Conservation (phyloP, 2,329 filamentous ascomycete species). For the Hypoxylon sp. region DNA sequence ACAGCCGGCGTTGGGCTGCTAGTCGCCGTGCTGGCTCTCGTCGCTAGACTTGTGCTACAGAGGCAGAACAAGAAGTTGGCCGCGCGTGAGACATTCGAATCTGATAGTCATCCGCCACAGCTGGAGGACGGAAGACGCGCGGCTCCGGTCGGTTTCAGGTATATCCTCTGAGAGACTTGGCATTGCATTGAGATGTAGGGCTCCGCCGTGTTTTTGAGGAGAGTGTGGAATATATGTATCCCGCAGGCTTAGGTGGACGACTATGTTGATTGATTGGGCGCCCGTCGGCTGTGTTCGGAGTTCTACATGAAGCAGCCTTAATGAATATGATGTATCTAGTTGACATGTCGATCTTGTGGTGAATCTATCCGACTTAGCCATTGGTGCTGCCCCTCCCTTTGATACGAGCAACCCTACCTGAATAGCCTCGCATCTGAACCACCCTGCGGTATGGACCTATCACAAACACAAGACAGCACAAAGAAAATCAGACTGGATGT, state of each 20-base stretch:
- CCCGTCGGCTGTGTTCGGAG: background rate
- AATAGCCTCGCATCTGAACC: too few relatives aligned
- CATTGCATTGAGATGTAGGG: too few relatives aligned
- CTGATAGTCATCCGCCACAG: constrained; percentile 23
- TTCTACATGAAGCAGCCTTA: background rate
- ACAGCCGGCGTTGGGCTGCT: constrained; percentile 70
- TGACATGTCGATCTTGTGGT: too few relatives aligned
- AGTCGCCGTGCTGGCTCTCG: constrained; percentile 62
- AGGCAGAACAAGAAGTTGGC: constrained; percentile 70
- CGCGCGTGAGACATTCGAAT: constrained; percentile 48
- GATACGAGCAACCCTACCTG: too few relatives aligned
- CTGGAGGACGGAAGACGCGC: constrained; percentile 13
- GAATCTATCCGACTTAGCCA: too few relatives aligned
- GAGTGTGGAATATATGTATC: too few relatives aligned
- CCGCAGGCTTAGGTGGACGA: too few relatives aligned
- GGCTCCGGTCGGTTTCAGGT: constrained; percentile 38
- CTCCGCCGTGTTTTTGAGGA: too few relatives aligned
- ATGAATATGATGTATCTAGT: too few relatives aligned
- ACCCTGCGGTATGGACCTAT: background rate
- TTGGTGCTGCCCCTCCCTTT: too few relatives aligned
- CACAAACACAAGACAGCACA: constrained; percentile 4
- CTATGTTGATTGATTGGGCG: constrained; percentile 6
- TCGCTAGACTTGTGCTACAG: constrained; percentile 61
- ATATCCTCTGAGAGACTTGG: too few relatives aligned
- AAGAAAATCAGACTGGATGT: constrained; percentile 2